Base-by-base conservation (phyloP, 2,329 filamentous ascomycete genomes). In the Scedosporium aurantiacum region DNA sequence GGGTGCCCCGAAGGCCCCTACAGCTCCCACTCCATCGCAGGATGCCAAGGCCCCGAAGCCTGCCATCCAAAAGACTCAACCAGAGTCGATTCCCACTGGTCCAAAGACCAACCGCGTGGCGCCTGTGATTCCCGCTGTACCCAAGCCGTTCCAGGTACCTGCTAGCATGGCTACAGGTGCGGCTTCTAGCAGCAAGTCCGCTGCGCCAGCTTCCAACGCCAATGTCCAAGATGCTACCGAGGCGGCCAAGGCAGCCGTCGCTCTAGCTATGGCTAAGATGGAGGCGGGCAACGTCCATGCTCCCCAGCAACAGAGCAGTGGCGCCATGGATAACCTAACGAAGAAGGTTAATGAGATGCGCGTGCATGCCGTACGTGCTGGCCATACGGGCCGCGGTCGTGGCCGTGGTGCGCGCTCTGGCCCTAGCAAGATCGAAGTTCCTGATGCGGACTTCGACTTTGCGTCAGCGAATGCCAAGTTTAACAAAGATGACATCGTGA, bases 391-490 rank as follows among this genome's bases (percentile, higher is more conserved):
- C 50, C 80, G 83, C 57, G 77, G 76, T 25, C 74, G 75, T 57
- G 73, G 72, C 40, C 77, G 79, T 62, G 79, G 78, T 10, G 77
- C 78, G 1, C 76, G 79, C 41, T 73, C 72, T 25, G 65, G 65
- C 41, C 64, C 80, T 57, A 77, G 81, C 67, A 94, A 90, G 75
- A 85, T 97, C 37, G 92, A 96, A 60, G 90, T 99, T 2, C 94
- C 94, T 0, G 84, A 88, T 57, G 86, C 90, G 1, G 94, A 97
- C 70, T 99, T 92, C 68, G 93, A 99, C 70, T 99, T 99, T 70
- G 89, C 88, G 4, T 71, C 75, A 60, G 71, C 75, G 45, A 78
- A 79, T 63, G 75, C 76, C 43, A 79, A 78, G 67, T 78, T 78
- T 64, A 78, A 78, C 70, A 78, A 77, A 68, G 71, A 74, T 45